Conservation (phyloP, 495 filamentous ascomycete genomes). For the Neurospora sp. region DNA sequence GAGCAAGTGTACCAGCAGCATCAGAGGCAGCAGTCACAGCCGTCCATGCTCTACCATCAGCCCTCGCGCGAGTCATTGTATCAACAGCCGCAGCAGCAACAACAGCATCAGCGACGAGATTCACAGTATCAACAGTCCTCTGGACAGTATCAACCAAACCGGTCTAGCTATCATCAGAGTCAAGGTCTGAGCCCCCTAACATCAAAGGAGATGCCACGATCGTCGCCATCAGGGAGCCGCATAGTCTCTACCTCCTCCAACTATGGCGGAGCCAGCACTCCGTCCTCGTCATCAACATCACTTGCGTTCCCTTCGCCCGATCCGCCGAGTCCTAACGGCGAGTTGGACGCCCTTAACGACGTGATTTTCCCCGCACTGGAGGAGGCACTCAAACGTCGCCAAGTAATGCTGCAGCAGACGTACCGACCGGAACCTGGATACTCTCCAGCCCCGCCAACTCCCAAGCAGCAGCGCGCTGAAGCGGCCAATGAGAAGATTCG, state of each 20-base stretch:
- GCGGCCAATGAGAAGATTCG: constrained; percentile 74
- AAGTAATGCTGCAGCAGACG: constrained; percentile 50
- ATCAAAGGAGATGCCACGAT: constrained; percentile 17
- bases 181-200: constrained; percentile 7
- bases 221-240: constrained; percentile 4
- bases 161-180: constrained; percentile 4
- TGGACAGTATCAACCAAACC: background rate
- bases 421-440: constrained; percentile 30
- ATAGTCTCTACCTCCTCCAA: background rate
- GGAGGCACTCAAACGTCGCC: constrained; percentile 73
- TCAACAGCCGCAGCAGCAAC: constrained; percentile 1
- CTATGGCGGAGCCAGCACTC: background rate
- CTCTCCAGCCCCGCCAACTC: constrained; percentile 26
- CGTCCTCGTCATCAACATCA: constrained; percentile 10
- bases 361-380: constrained; percentile 88
- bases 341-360: constrained; percentile 56
- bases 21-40: constrained; percentile 8
- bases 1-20: background rate
- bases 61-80: constrained; percentile 1
- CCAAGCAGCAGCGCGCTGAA: constrained; percentile 51
- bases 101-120: background rate
- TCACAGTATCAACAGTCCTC: background rate
- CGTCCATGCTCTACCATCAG: background rate
- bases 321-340: constrained; percentile 35
- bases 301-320: constrained; percentile 35